Conservation (phyloP, 1,139 yeast species). For the Yamadazyma kanchanaburiensis region DNA sequence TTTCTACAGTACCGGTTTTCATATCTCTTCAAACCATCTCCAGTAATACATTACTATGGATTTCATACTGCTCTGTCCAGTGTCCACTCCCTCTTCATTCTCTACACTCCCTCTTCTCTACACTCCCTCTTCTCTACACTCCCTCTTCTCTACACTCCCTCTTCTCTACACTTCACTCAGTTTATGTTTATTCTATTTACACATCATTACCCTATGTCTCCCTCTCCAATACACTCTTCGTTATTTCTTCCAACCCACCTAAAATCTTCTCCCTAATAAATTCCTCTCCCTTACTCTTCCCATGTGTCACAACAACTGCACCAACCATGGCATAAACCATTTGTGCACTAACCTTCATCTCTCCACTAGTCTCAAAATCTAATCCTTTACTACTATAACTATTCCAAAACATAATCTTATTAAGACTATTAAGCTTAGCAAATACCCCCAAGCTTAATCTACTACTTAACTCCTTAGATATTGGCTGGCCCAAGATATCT, state of each 20-base stretch:
- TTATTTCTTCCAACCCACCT: conserved; percentile 11
- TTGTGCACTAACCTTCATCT: conserved; percentile 58
- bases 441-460: conserved; percentile 50
- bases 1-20: too few relatives aligned
- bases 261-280: conserved; percentile 47
- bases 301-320: conserved; percentile 70
- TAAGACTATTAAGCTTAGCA: conserved; percentile 47
- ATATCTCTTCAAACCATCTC: too few relatives aligned
- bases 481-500: conserved; percentile 58
- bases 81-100: too few relatives aligned
- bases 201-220: neutral
- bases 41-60: too few relatives aligned
- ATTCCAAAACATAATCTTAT: conserved; percentile 70
- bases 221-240: conserved; percentile 8
- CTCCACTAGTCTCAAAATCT: conserved; percentile 54
- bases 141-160: too few relatives aligned
- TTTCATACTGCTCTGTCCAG: too few relatives aligned
- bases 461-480: conserved; percentile 50
- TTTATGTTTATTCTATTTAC: too few relatives aligned
- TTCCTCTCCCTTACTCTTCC: conserved; percentile 53
- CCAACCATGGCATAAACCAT: conserved; percentile 77
- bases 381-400: conserved; percentile 53
- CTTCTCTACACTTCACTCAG: too few relatives aligned
- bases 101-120: too few relatives aligned
- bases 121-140: too few relatives aligned